Evolutionary conservation across 2,329 filamentous ascomycete genomes (phyloP).

Genomic region (Xenoacremonium recifei): DNA sequence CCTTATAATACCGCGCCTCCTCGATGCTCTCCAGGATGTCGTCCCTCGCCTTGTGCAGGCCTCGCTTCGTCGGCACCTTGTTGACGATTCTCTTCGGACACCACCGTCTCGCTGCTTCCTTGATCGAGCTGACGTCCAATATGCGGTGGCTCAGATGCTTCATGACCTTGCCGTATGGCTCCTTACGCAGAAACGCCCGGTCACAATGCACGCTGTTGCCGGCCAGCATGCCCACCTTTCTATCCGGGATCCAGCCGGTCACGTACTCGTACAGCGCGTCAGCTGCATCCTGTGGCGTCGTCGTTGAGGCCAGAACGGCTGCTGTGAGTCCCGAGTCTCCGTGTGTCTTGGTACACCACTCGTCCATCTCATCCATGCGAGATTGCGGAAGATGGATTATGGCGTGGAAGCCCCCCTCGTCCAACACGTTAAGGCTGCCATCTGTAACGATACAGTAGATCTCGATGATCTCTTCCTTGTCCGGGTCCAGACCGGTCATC

Average conservation of each 20-base stretch:
- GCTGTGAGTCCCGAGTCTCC: constrained; percentile 76
- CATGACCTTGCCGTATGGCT: constrained; percentile 71
- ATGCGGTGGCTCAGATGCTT: constrained; percentile 86
- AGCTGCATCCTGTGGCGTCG: constrained; percentile 71
- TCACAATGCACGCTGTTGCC: constrained; percentile 95
- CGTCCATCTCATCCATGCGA: constrained; percentile 75
- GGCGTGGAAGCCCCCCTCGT: constrained; percentile 74
- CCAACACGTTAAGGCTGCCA: constrained; percentile 71
- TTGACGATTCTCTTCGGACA: constrained; percentile 46
- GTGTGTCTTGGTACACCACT: constrained; percentile 86
- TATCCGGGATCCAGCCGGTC: constrained; percentile 64
- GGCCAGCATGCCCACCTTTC: constrained; percentile 70
- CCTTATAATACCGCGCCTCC: constrained; percentile 82
- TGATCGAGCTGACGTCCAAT: constrained; percentile 86
- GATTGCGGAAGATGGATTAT: constrained; percentile 72
- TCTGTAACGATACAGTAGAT: constrained; percentile 92
- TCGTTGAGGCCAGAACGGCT: constrained; percentile 70
- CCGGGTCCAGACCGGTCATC: constrained; percentile 79
- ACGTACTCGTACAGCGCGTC: constrained; percentile 76
- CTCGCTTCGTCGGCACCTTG: constrained; percentile 69
- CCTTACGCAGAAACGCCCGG: constrained; percentile 71
- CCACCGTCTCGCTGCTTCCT: constrained; percentile 88
- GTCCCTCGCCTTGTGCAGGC: constrained; percentile 76
- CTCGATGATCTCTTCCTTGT: constrained; percentile 82
- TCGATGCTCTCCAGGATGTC: constrained; percentile 95